Evolutionary conservation across 2,329 filamentous ascomycete genomes (phyloP).

Genomic region (Cadophora luteo-olivacea): DNA sequence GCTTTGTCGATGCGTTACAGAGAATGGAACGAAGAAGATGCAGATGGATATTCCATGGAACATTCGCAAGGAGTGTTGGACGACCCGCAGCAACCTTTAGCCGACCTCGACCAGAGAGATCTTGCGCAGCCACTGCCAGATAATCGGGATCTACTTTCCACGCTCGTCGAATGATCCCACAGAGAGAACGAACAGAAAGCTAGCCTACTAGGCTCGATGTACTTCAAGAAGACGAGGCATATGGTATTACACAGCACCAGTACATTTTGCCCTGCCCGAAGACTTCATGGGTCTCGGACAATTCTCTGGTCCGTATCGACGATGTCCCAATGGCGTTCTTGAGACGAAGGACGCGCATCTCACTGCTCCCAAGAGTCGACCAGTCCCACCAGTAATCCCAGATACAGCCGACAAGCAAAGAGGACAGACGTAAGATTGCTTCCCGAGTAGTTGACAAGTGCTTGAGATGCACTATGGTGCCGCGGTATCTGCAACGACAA

Average conservation of each 20-base stretch:
- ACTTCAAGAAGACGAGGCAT: not conserved
- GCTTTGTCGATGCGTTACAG: not conserved
- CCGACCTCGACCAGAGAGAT: not conserved
- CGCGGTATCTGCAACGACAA: not conserved
- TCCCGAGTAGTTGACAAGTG: no score
- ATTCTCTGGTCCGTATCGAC: no score
- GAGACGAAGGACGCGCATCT: no score
- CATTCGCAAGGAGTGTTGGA: not conserved
- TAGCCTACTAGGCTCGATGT: not conserved
- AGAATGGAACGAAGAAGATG: not conserved
- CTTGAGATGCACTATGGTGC: no score
- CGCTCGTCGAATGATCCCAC: not conserved
- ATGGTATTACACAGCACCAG: not conserved
- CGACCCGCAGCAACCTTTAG: not conserved
- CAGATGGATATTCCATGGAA: not conserved
- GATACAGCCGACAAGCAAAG: no score
- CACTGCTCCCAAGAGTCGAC: no score
- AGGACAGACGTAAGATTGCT: no score
- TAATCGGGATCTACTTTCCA: not conserved
- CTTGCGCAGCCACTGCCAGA: not conserved
- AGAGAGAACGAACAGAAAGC: not conserved
- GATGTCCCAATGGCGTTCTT: no score
- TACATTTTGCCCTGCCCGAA: no score
- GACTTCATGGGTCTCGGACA: no score
- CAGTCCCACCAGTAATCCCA: no score